These are phyloP conservation scores for Beta macrorhiza DNA, from an alignment of 179 eudicot species.

Conservation along the genomic window DNA sequence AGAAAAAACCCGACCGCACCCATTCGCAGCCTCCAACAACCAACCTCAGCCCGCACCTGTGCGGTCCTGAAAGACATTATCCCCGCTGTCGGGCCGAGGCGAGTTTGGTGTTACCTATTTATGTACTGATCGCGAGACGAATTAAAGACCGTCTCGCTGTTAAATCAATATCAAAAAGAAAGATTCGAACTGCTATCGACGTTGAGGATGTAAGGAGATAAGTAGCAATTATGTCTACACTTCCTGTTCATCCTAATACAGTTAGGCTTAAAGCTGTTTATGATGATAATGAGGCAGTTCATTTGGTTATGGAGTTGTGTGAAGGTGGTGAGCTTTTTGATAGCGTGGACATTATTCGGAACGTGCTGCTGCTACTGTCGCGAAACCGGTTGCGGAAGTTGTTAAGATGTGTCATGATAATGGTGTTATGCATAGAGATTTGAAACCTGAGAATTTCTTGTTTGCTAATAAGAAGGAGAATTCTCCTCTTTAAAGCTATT, in stretches of 20 bases:
- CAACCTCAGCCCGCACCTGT: conserved; percentile 45
- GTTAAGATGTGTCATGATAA: conserved; percentile 76
- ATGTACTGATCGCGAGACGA: conserved; percentile 70
- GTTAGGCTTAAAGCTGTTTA: conserved; percentile 65
- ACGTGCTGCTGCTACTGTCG: conserved; percentile 67
- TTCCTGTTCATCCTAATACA: conserved; percentile 69
- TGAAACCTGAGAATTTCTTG: conserved; percentile 92
- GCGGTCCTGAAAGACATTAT: conserved; percentile 50
- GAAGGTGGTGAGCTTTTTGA: conserved; percentile 88
- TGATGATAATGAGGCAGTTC: conserved; percentile 79
- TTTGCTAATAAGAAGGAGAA: conserved; percentile 82
- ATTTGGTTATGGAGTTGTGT: conserved; percentile 85
- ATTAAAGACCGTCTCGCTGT: conserved; percentile 48
- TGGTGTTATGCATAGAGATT: conserved; percentile 82
- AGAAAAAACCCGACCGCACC: conserved; percentile 45
- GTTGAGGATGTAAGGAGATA: conserved; percentile 79
- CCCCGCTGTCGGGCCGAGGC: conserved; percentile 52
- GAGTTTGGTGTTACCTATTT: conserved; percentile 85
- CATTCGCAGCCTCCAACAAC: conserved; percentile 35
- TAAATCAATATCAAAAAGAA: conserved; percentile 75
- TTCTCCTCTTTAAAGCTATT: conserved; percentile 38
- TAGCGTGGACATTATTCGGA: conserved; percentile 80
- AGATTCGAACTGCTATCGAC: conserved; percentile 66
- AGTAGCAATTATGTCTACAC: conserved; percentile 70
- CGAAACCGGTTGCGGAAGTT: conserved; percentile 68